Evolutionary conservation across 139 green algal species (phyloP), one percentile per base, ranked within the genome.

Genomic region (Chlamydomonas sp.): DNA sequence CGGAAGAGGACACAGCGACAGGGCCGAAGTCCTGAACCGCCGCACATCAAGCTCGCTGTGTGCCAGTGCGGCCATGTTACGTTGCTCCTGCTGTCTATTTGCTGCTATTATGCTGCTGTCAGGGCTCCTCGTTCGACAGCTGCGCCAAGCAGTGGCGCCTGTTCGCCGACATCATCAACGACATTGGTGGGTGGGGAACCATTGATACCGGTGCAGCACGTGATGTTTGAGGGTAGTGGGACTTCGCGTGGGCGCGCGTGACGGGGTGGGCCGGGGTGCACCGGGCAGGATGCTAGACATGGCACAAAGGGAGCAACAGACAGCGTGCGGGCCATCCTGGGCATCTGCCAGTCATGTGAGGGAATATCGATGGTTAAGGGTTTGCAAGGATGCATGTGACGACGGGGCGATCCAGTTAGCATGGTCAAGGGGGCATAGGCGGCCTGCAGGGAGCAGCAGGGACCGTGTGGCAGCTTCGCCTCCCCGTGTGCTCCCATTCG

Each of bases 61-160:
- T 20, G 67, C 67, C 67, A n/a, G 67, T 72, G 12, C 67, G 12
- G 7, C 6, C 63, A 6, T 15, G 7, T 9, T 15, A 68, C 12
- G 7, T 20, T 17, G n/a, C 75, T 5, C 14, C 72, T 78, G 72
- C 72, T 78, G 72, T 78, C 8, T 9, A 7, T 66, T 20, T 49
- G 31, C 63, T 74, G n/a, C n/a, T n/a, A n/a, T n/a, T n/a, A 68
- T 15, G 18, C 4, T 10, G 3, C 77, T 72, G 4, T 0, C 89
- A 91, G 89, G 84, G 84, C 71, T 88, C 89, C 20, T 77, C 79
- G 63, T 91, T 90, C 62, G 82, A 86, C 79, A 49, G 78, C 3
- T 92, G 93, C 61, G 93, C 96, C 60, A 98, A 98, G 92, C 95
- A 97, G 89, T 98, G 93, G 93, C 86, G 95, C 20, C 88, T 98